These are phyloP conservation scores for Lentinus tigrinus DNA, from an alignment of 768 basidiomycete genomes.

Conservation along the genomic window DNA sequence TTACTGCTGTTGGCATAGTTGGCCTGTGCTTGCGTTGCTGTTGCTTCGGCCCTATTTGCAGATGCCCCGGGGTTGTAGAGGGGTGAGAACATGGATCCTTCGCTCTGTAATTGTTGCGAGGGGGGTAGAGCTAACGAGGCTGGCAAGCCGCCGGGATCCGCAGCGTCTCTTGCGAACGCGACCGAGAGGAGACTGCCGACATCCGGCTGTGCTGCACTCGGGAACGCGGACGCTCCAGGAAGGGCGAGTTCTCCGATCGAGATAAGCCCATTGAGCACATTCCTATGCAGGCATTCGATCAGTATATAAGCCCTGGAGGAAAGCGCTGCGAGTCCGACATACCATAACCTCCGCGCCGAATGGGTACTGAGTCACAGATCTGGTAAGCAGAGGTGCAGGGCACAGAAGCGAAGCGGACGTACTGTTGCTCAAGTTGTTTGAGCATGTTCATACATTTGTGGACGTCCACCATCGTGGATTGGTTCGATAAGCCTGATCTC, in stretches of 20 bases:
- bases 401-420: neutral
- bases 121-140: too few relatives aligned
- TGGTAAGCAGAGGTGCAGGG: neutral
- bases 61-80: too few relatives aligned
- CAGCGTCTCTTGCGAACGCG: neutral
- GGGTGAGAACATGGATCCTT: too few relatives aligned
- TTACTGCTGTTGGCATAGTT: conserved; percentile 13
- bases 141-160: neutral
- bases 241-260: neutral
- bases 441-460: conserved; percentile 37
- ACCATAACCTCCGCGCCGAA: neutral
- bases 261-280: neutral
- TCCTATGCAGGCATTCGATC: neutral
- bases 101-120: too few relatives aligned
- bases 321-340: neutral
- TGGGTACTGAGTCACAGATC: neutral
- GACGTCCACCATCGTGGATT: conserved; percentile 39
- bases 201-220: too few relatives aligned
- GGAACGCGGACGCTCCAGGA: neutral
- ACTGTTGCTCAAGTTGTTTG: conserved; percentile 14
- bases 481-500: conserved; percentile 32
- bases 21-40: neutral
- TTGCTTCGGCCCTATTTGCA: too few relatives aligned
- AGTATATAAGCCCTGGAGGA: neutral
- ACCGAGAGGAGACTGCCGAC: neutral